These are phyloP conservation scores for Aegilops speltoides DNA, from an alignment of 176 grass and related monocot species.

Conservation along the genomic window DNA sequence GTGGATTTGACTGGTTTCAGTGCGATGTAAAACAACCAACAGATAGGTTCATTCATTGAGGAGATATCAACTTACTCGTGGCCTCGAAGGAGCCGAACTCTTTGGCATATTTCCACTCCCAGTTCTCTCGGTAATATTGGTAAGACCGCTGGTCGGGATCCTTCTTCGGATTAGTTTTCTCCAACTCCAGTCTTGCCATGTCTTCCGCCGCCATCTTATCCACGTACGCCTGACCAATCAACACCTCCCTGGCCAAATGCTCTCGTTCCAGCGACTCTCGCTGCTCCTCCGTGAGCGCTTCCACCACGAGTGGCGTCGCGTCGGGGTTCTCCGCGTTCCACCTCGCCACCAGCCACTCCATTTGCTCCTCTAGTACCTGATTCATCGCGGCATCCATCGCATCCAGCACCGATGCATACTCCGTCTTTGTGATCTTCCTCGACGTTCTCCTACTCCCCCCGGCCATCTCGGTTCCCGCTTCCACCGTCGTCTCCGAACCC, in stretches of 20 bases:
- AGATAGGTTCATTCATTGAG: no score
- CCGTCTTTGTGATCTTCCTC: background rate
- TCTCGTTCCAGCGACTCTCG: background rate
- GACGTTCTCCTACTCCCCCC: background rate
- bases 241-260: background rate
- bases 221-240: background rate
- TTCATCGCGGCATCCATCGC: background rate
- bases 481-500: background rate
- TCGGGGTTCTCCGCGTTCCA: background rate
- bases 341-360: background rate
- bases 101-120: background rate
- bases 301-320: background rate
- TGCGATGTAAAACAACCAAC: no score
- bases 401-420: background rate
- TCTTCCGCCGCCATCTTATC: background rate
- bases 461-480: background rate
- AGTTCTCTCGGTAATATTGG: background rate
- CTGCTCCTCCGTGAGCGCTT: background rate
- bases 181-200: background rate
- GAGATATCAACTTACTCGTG: background rate
- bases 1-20: no score
- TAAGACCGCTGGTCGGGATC: background rate
- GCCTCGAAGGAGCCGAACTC: slow-evolving; percentile 6
- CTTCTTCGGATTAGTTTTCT: background rate
- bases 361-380: background rate